Conservation (phyloP, 148 eudicot species). For the Chenopodium berlandieri region DNA sequence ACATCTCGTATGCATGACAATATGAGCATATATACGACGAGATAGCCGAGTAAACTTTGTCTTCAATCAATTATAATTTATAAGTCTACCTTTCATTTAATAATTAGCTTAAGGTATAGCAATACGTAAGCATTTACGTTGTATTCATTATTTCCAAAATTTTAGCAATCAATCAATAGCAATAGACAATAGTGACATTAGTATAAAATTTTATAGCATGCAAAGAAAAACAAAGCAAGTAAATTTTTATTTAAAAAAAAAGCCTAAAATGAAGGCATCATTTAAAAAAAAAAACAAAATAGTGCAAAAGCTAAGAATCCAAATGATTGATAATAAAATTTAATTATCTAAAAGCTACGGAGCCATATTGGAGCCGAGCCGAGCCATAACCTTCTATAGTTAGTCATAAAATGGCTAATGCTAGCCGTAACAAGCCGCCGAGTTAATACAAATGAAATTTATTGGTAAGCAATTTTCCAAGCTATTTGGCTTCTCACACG, state of each 20-base stretch:
- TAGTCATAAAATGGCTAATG: background rate
- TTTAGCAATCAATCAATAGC: background rate
- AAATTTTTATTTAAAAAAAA: background rate
- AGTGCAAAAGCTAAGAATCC: background rate
- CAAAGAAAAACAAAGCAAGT: background rate
- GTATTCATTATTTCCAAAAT: background rate
- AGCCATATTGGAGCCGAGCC: background rate
- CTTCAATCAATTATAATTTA: no score
- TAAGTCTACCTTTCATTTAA: no score
- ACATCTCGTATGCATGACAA: no score
- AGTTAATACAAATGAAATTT: background rate
- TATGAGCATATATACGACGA: no score
- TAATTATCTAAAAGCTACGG: background rate
- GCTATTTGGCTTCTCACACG: slow-evolving; percentile 19
- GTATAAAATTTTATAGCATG: background rate
- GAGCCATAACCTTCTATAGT: background rate
- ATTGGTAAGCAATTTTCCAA: background rate
- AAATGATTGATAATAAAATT: slow-evolving; percentile 2
- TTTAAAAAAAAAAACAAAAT: background rate
- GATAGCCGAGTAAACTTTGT: no score
- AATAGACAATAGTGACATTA: background rate
- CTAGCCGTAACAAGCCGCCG: background rate
- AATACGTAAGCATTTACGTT: no score
- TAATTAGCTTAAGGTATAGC: no score
- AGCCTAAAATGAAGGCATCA: background rate